phyloP scores from a whole-genome alignment of 1,284 basidiomycete genomes.

The Rhodotorula sp. region DNA sequence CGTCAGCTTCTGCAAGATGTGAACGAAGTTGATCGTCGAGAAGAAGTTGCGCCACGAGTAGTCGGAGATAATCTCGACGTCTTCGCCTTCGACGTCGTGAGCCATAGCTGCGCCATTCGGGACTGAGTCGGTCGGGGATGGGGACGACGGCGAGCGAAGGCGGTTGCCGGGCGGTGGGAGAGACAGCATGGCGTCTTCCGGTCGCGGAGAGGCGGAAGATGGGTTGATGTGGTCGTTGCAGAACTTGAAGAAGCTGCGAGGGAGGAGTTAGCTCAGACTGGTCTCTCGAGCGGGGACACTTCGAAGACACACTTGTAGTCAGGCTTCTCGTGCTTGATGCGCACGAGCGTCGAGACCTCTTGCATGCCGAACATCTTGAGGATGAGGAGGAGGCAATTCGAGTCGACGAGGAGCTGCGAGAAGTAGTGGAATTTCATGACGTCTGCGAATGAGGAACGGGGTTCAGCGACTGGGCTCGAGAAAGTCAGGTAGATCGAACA shows the following conservation, averaged over 20 bases:
- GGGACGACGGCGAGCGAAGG: neutral
- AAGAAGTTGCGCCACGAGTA: constrained; percentile 99
- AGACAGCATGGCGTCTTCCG: constrained; percentile 57
- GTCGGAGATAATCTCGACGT: constrained; percentile 84
- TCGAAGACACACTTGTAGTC: constrained; percentile 50
- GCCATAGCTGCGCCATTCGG: neutral
- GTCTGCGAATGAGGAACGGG: constrained; percentile 56
- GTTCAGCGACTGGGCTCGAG: neutral
- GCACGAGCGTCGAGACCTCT: constrained; percentile 77
- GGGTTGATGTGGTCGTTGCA: constrained; percentile 62
- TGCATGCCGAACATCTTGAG: constrained; percentile 98
- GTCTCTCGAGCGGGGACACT: neutral
- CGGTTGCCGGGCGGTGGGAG: constrained; percentile 41
- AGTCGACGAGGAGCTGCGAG: constrained; percentile 89
- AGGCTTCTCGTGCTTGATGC: constrained; percentile 82
- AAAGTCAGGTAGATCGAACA: neutral
- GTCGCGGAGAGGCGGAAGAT: constrained; percentile 33
- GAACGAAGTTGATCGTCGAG: constrained; percentile 95
- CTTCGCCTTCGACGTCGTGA: constrained; percentile 60
- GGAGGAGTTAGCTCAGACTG: neutral
- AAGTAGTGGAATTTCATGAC: constrained; percentile 98
- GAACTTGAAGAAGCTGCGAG: constrained; percentile 76
- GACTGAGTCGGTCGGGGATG: neutral
- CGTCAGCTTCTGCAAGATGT: constrained; percentile 96
- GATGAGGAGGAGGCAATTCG: constrained; percentile 89